These are phyloP conservation scores for Exobasidium cylindrosporum DNA, from an alignment of 1,284 basidiomycete genomes.

Conservation along the genomic window DNA sequence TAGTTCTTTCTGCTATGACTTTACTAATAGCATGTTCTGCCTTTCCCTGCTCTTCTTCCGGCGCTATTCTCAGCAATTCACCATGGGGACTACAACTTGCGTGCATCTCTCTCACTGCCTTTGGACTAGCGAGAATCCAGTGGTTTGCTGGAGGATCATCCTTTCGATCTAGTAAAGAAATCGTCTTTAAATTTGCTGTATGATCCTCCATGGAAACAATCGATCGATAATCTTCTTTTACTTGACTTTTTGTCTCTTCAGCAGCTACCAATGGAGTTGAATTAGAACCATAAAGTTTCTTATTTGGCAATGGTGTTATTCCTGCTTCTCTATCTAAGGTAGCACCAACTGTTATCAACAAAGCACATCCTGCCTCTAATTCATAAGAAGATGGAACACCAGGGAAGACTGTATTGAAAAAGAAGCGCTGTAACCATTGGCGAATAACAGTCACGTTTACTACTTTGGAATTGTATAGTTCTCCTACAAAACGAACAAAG, in stretches of 20 bases:
- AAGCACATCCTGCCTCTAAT: constrained; percentile 41
- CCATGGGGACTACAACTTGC: neutral
- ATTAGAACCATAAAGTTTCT: neutral
- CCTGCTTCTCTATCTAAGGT: constrained; percentile 22
- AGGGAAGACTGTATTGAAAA: constrained; percentile 31
- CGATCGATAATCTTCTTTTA: neutral
- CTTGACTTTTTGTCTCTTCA: neutral
- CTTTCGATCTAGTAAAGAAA: neutral
- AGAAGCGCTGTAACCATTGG: constrained; percentile 38
- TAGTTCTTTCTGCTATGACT: neutral
- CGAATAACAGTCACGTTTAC: constrained; percentile 14
- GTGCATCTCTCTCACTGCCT: neutral
- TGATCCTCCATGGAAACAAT: neutral
- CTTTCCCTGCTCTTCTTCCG: neutral
- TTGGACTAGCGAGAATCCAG: neutral
- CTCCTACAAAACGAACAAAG: constrained; percentile 19
- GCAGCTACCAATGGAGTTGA: neutral
- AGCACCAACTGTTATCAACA: constrained; percentile 32
- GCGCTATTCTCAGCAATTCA: neutral
- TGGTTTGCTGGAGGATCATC: neutral
- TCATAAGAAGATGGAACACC: constrained; percentile 42
- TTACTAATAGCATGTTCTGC: neutral
- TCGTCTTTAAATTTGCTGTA: neutral
- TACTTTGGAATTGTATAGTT: constrained; percentile 17
- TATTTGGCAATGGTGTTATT: neutral